Conservation (phyloP, 345 rosid species). For the Pugionium cornutum region DNA sequence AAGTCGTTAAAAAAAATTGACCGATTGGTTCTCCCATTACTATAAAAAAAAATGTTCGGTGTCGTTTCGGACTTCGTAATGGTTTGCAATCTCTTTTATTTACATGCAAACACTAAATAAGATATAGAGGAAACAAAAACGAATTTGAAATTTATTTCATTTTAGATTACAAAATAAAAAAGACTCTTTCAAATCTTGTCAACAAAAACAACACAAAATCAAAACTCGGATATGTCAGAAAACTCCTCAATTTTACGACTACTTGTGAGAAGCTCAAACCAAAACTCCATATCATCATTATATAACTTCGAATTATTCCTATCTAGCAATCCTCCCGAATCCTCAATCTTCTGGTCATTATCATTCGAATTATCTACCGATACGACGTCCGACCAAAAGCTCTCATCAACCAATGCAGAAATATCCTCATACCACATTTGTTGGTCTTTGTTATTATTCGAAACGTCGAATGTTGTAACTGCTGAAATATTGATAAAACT, state of each 20-base stretch:
- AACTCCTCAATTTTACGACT: slow-evolving; percentile 44
- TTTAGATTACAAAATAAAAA: slow-evolving; percentile 5
- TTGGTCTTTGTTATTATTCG: slow-evolving; percentile 16
- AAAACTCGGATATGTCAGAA: slow-evolving; percentile 47
- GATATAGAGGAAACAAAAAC: slow-evolving; percentile 4
- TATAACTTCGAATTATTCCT: slow-evolving; percentile 33
- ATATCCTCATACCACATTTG: slow-evolving; percentile 31
- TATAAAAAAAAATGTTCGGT: too few species aligned
- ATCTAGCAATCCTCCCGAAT: slow-evolving; percentile 20
- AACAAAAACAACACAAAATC: slow-evolving; percentile 12
- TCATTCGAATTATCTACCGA: slow-evolving; percentile 38
- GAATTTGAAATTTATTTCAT: slow-evolving; percentile 15
- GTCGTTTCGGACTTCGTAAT: too few species aligned
- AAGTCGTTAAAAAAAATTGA: too few species aligned
- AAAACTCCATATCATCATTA: slow-evolving; percentile 53
- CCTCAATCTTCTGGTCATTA: slow-evolving; percentile 19
- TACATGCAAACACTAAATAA: slow-evolving; percentile 9
- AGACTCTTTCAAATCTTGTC: slow-evolving; percentile 11
- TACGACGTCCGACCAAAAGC: slow-evolving; percentile 54
- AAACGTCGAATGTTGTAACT: slow-evolving; percentile 25
- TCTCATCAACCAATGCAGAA: slow-evolving; percentile 46
- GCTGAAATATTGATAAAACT: background rate
- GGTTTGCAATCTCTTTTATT: too few species aligned
- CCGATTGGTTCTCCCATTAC: too few species aligned
- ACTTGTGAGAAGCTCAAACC: slow-evolving; percentile 51